phyloP scores from a whole-genome alignment of 129 eudicot genomes.

The Heracleum sosnowskyi region DNA sequence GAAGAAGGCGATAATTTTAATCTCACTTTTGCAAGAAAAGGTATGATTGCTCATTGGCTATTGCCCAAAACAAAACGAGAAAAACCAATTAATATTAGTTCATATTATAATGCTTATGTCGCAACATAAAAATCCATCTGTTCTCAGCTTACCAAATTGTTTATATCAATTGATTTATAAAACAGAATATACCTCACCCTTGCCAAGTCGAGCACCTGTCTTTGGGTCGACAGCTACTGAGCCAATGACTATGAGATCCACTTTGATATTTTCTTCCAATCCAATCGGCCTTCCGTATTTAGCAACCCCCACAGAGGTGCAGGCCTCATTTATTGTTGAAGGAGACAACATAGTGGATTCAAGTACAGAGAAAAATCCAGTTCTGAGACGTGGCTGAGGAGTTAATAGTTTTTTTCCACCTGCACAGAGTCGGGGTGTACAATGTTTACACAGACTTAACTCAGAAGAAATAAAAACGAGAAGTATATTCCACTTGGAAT shows the following conservation, averaged over 20 bases:
- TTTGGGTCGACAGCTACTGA: conserved; percentile 93
- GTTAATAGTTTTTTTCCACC: conserved; percentile 77
- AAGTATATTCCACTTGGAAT: background rate
- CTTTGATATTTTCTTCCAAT: conserved; percentile 82
- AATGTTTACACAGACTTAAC: background rate
- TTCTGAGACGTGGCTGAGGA: conserved; percentile 95
- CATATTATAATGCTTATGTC: background rate
- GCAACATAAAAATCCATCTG: background rate
- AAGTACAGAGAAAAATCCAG: conserved; percentile 84
- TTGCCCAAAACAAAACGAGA: background rate
- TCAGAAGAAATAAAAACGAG: background rate
- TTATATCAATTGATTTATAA: background rate
- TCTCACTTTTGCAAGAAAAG: background rate
- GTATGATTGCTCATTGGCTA: background rate
- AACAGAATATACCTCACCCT: conserved; percentile 76
- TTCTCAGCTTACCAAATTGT: background rate
- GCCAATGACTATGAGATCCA: conserved; percentile 81
- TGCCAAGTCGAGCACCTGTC: conserved; percentile 95
- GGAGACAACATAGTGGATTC: conserved; percentile 49
- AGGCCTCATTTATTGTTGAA: conserved; percentile 75
- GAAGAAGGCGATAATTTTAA: background rate
- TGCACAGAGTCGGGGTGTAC: conserved; percentile 14
- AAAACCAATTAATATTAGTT: background rate
- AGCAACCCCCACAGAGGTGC: conserved; percentile 95
- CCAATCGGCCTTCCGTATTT: conserved; percentile 89